phyloP scores from a whole-genome alignment of 2,329 filamentous ascomycete genomes.

The Thelonectria olida region DNA sequence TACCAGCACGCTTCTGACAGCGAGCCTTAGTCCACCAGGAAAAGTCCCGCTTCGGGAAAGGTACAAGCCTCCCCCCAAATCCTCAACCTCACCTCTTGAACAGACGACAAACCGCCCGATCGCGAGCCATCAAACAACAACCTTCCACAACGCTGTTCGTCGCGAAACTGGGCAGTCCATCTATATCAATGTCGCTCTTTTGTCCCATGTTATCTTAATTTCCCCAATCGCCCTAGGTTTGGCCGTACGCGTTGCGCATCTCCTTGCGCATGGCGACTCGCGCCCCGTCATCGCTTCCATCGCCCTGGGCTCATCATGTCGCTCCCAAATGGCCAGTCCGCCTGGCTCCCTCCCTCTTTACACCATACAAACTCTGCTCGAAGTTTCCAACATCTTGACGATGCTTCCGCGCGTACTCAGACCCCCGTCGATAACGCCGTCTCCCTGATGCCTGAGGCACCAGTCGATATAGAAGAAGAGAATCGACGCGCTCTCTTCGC shows the following conservation, averaged over 20 bases:
- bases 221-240: slow-evolving; percentile 55
- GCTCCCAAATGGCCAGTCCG: slow-evolving; percentile 71
- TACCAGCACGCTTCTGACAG: slow-evolving; percentile 32
- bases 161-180: slow-evolving; percentile 55
- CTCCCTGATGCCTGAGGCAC: slow-evolving; percentile 69
- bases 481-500: slow-evolving; percentile 78
- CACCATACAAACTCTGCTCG: slow-evolving; percentile 57
- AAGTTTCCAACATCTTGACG: slow-evolving; percentile 68
- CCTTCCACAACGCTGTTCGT: slow-evolving; percentile 52
- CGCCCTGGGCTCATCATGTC: slow-evolving; percentile 68
- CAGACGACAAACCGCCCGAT: slow-evolving; percentile 59
- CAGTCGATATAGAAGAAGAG: slow-evolving; percentile 71
- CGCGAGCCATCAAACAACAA: slow-evolving; percentile 62
- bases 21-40: slow-evolving; percentile 37
- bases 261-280: slow-evolving; percentile 65
- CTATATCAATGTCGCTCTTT: slow-evolving; percentile 63
- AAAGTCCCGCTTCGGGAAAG: slow-evolving; percentile 53
- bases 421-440: slow-evolving; percentile 60
- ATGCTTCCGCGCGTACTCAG: slow-evolving; percentile 62
- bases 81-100: slow-evolving; percentile 66
- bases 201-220: slow-evolving; percentile 59
- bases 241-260: slow-evolving; percentile 61
- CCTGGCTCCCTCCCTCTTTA: slow-evolving; percentile 69
- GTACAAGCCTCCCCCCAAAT: slow-evolving; percentile 53
- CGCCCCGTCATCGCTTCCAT: slow-evolving; percentile 58